Percentiles rank a stretch among this genome's conserved stretches.
Conservation (phyloP, 2,329 filamentous ascomycete genomes). For the Orbilia oligospora region DNA sequence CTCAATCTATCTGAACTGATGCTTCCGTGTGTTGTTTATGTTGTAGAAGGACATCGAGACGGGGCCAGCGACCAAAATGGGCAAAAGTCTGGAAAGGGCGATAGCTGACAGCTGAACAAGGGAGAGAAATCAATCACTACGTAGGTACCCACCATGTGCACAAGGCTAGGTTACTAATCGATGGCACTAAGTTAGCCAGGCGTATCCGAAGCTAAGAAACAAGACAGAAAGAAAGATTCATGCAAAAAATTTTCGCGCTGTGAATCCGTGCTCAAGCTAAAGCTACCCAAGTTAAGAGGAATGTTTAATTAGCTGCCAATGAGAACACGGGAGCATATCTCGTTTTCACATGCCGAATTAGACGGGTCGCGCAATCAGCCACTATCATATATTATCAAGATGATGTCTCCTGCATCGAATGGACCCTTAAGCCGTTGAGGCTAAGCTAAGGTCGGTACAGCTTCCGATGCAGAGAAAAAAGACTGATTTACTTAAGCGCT, state of each 20-base stretch:
- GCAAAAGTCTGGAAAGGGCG: slow-evolving; percentile 37
- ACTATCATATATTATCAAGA: background rate
- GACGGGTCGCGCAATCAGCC: slow-evolving; percentile 28
- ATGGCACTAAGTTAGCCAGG: slow-evolving; percentile 1
- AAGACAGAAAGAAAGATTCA: slow-evolving; percentile 5
- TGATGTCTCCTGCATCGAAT: slow-evolving; percentile 15
- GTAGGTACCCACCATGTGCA: background rate
- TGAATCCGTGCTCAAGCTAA: background rate
- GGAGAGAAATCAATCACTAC: background rate
- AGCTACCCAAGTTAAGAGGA: background rate
- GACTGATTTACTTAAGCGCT: slow-evolving; percentile 6
- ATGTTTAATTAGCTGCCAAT: slow-evolving; percentile 25
- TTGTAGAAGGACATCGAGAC: slow-evolving; percentile 36
- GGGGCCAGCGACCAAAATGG: slow-evolving; percentile 28
- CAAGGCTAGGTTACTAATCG: slow-evolving; percentile 26
- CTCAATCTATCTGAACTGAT: background rate
- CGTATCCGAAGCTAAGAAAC: slow-evolving; percentile 18
- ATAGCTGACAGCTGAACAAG: background rate
- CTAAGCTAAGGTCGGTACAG: slow-evolving; percentile 40
- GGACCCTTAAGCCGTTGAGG: slow-evolving; percentile 18
- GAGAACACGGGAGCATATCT: slow-evolving; percentile 10
- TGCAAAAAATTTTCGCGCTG: slow-evolving; percentile 15
- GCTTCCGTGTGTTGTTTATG: slow-evolving; percentile 30
- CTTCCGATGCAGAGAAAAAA: slow-evolving; percentile 46
- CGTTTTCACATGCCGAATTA: slow-evolving; percentile 51